Percentiles rank a stretch among this genome's conserved stretches.
Conservation (phyloP, 768 basidiomycete species). For the Porpolomopsis calyptriformis region DNA sequence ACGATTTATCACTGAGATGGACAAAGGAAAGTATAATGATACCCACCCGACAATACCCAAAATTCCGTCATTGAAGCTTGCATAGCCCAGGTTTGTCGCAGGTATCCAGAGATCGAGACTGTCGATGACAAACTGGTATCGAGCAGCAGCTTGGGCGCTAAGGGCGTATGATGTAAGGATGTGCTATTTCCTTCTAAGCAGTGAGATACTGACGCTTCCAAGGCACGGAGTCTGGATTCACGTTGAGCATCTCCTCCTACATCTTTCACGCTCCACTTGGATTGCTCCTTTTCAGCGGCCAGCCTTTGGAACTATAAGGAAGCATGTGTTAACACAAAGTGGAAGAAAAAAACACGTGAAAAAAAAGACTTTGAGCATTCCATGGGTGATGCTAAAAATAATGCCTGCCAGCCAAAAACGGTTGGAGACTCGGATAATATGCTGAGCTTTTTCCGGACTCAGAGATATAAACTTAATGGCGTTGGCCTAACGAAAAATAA, state of each 20-base stretch:
- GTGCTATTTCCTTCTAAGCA: neutral
- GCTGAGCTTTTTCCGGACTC: constrained; percentile 48
- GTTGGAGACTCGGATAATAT: constrained; percentile 55
- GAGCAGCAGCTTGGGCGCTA: constrained; percentile 55
- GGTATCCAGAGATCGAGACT: constrained; percentile 85
- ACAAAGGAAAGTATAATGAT: constrained; percentile 2
- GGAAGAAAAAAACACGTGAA: neutral
- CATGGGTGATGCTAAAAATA: constrained; percentile 62
- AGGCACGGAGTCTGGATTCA: constrained; percentile 49
- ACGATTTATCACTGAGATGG: constrained; percentile 8
- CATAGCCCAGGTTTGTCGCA: constrained; percentile 65
- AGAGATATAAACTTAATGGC: constrained; percentile 53
- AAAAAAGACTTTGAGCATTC: constrained; percentile 49
- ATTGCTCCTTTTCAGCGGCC: constrained; percentile 45
- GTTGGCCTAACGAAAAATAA: constrained; percentile 38
- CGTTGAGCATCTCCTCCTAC: constrained; percentile 53
- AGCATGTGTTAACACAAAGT: neutral
- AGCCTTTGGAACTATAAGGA: constrained; percentile 44
- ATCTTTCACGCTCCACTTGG: constrained; percentile 53
- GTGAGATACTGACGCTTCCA: constrained; percentile 38
- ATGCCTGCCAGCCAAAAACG: constrained; percentile 88
- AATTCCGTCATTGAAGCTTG: constrained; percentile 72
- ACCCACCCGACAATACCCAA: constrained; percentile 77
- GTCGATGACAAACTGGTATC: constrained; percentile 79
- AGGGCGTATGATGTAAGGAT: constrained; percentile 8